phyloP scores from a whole-genome alignment of 805 yeast genomes.

The Phaffomyces opuntiae region DNA sequence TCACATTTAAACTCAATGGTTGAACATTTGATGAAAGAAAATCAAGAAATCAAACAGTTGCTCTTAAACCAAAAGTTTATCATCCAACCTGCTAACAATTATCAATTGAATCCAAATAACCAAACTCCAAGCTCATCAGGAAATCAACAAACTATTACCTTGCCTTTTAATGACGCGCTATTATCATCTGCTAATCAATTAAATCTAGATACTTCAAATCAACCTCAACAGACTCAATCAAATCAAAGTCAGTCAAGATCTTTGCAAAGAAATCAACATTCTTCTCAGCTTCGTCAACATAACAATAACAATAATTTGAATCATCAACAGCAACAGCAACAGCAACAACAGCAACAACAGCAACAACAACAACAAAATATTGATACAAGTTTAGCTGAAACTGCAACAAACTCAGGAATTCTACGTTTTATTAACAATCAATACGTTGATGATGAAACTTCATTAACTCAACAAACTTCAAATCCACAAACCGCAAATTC shows the following conservation, averaged over 20 bases:
- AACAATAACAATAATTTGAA: not conserved
- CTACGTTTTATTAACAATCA: constrained; percentile 25
- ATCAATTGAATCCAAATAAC: constrained; percentile 17
- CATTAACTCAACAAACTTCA: constrained; percentile 7
- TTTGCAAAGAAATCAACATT: constrained; percentile 11
- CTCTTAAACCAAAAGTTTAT: constrained; percentile 19
- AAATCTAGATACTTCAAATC: not conserved
- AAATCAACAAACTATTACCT: constrained; percentile 15
- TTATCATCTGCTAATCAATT: constrained; percentile 3
- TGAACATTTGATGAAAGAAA: constrained; percentile 21
- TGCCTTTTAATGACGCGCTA: constrained; percentile 8
- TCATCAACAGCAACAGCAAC: constrained; percentile 13
- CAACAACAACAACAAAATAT: constrained; percentile 14
- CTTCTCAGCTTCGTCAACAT: not conserved
- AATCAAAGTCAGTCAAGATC: not conserved
- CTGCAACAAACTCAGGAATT: constrained; percentile 18
- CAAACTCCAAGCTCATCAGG: constrained; percentile 13
- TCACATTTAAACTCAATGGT: constrained; percentile 17
- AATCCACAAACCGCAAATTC: constrained; percentile 11
- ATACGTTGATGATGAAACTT: constrained; percentile 23
- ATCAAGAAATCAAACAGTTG: constrained; percentile 19
- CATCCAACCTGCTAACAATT: constrained; percentile 26
- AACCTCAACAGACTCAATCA: not conserved
- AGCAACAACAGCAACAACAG: constrained; percentile 7
- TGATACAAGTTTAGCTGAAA: constrained; percentile 15